Evolutionary conservation across 192 early-diverging fungal species (phyloP).

Genomic region (Coemansia sp.): DNA sequence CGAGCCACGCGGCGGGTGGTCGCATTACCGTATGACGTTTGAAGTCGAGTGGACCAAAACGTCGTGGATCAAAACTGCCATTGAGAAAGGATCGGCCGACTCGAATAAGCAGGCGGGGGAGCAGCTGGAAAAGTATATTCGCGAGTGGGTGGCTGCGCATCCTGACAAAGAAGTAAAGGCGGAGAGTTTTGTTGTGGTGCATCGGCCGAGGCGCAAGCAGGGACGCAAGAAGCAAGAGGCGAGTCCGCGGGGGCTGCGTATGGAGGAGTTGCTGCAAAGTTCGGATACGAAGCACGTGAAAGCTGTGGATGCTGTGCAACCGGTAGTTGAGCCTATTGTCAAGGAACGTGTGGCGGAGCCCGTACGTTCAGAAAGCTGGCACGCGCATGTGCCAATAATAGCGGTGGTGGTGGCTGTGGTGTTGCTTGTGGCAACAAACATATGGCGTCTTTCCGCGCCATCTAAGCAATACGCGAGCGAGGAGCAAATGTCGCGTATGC

Average conservation of each 20-base stretch:
- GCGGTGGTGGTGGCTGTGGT: conserved; percentile 13
- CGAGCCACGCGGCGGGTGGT: conserved; percentile 46
- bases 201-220: conserved; percentile 12
- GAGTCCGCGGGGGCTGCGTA: conserved; percentile 46
- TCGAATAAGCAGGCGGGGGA: conserved; percentile 55
- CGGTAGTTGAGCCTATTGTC: neutral
- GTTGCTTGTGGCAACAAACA: conserved; percentile 19
- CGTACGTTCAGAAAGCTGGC: no score
- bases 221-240: conserved; percentile 21
- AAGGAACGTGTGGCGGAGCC: neutral
- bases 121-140: conserved; percentile 41
- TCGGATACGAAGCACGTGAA: neutral
- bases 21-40: conserved; percentile 48
- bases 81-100: conserved; percentile 54
- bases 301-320: neutral
- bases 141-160: conserved; percentile 45
- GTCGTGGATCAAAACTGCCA: conserved; percentile 54
- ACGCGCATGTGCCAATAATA: neutral
- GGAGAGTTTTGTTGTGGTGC: neutral
- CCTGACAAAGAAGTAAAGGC: conserved; percentile 46
- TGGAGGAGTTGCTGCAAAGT: conserved; percentile 44
- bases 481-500: conserved; percentile 24
- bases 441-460: conserved; percentile 20
- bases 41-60: conserved; percentile 55
- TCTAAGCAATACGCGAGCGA: neutral